Evolutionary conservation across 192 early-diverging fungal species (phyloP), one percentile per base, ranked within the genome.

Genomic region (Phycomyces blakesleeanus): DNA sequence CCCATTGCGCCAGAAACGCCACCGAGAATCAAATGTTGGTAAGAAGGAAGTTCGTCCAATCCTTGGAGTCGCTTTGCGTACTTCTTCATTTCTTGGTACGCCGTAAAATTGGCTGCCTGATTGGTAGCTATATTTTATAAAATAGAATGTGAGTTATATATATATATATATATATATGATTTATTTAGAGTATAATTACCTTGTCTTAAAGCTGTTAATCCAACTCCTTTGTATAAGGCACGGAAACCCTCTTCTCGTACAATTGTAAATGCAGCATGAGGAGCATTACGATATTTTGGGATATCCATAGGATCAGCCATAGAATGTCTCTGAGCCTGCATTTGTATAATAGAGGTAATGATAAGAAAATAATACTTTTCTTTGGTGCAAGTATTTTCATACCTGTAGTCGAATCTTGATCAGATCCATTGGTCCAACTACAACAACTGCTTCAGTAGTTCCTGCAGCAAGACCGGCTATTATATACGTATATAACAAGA

Each of bases 41-140:
- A 98, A 57, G 88, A 83, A 26, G 95, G 95, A 52, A 98, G 83
- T 54, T 82, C 82, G n/a, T 69, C 67, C 2, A 47, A 2, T 11
- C 84, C 72, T 68, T 98, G 96, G 15, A 82, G 18, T 16, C 82
- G 80, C 66, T 85, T 78, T 6, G 91, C 86, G 25, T 82, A 76
- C 20, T 83, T 85, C 76, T 96, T 97, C 68, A 98, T 81, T 72
- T 91, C 91, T 56, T 94, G 92, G 80, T 97, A 98, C 20, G 91
- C 91, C 0, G 96, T 97, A 73, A 98, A 98, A 83, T 98, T 98
- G 69, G 91, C 96, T 52, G 95, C 96, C 74, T 98, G 96, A 83
- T 98, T 98, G 59, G 92, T 96, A 40, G 90, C 92, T 89, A 59
- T 10, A 52, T n/a, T 27, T 50, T 37, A 27, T 41, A 26, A 27